phyloP scores from a whole-genome alignment of 2,329 filamentous ascomycete genomes.

The Drechslera avenae region DNA sequence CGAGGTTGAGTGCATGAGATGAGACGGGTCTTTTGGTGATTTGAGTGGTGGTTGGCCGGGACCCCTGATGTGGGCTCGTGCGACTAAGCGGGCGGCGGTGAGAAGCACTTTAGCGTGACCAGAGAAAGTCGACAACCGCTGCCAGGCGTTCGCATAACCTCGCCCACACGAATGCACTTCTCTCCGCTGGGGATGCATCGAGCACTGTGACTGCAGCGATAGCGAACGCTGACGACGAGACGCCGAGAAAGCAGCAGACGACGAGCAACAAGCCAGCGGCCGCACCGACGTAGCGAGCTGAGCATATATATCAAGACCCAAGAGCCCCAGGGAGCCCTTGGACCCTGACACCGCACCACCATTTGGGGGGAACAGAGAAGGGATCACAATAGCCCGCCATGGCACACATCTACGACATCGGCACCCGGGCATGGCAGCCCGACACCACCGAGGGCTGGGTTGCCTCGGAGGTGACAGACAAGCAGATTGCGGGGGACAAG shows the following conservation, averaged over 20 bases:
- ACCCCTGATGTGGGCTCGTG: constrained; percentile 19
- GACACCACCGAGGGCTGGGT: constrained; percentile 96
- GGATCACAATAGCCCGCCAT: constrained; percentile 54
- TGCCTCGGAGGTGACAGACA: constrained; percentile 89
- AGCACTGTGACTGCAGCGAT: constrained; percentile 38
- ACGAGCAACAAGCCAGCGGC: constrained; percentile 16
- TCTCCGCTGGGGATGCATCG: constrained; percentile 30
- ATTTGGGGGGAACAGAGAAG: constrained; percentile 20
- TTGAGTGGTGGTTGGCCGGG: constrained; percentile 23
- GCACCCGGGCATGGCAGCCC: constrained; percentile 97
- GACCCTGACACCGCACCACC: constrained; percentile 31
- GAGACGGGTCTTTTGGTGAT: constrained; percentile 22
- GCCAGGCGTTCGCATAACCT: constrained; percentile 13
- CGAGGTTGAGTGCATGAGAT: constrained; percentile 19
- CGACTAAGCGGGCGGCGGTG: constrained; percentile 31
- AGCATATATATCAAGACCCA: constrained; percentile 21
- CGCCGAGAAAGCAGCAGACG: background rate
- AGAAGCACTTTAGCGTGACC: constrained; percentile 21
- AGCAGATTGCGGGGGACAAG: constrained; percentile 82
- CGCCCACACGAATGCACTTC: constrained; percentile 10
- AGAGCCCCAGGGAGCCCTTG: constrained; percentile 25
- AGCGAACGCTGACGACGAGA: constrained; percentile 26
- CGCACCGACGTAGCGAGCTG: constrained; percentile 26
- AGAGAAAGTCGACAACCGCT: constrained; percentile 27
- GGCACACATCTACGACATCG: constrained; percentile 95